phyloP scores from a whole-genome alignment of 805 yeast species.

The Nakazawaea populi region DNA sequence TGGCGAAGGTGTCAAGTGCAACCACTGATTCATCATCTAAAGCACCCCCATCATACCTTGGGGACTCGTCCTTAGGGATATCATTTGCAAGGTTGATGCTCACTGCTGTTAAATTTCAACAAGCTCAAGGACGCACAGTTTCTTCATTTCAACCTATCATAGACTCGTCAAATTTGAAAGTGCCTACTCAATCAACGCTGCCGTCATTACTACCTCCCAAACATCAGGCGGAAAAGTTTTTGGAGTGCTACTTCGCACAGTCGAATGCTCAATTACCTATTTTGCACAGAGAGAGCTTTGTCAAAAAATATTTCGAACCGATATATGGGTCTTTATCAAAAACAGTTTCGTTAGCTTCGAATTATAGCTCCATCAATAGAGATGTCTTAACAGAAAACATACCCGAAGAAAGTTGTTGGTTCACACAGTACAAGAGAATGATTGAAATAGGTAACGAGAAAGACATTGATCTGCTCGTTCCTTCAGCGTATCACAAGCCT shows the following conservation, averaged over 20 bases:
- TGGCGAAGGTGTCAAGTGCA: conserved; percentile 21
- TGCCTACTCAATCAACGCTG: conserved; percentile 16
- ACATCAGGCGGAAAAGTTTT: conserved; percentile 57
- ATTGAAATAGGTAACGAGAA: conserved; percentile 19
- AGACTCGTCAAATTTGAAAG: conserved; percentile 24
- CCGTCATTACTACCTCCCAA: conserved; percentile 65
- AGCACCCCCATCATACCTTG: conserved; percentile 33
- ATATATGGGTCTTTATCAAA: conserved; percentile 66
- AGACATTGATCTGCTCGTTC: conserved; percentile 35
- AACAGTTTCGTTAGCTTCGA: conserved; percentile 51
- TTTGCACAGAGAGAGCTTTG: conserved; percentile 73
- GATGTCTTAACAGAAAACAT: conserved; percentile 19
- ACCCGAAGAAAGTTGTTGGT: conserved; percentile 39
- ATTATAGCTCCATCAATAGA: conserved; percentile 41
- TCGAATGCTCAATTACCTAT: conserved; percentile 82
- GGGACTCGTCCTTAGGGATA: conserved; percentile 48
- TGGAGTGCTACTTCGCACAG: conserved; percentile 66
- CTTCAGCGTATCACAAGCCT: conserved; percentile 42
- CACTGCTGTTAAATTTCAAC: conserved; percentile 64
- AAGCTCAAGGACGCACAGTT: conserved; percentile 11
- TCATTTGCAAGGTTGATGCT: conserved; percentile 73
- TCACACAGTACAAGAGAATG: conserved; percentile 31
- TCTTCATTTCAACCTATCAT: conserved; percentile 11
- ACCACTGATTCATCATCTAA: conserved; percentile 24
- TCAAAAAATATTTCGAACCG: conserved; percentile 64